phyloP scores from a whole-genome alignment of 2,329 filamentous ascomycete genomes.

The Fusarium anthophilum region DNA sequence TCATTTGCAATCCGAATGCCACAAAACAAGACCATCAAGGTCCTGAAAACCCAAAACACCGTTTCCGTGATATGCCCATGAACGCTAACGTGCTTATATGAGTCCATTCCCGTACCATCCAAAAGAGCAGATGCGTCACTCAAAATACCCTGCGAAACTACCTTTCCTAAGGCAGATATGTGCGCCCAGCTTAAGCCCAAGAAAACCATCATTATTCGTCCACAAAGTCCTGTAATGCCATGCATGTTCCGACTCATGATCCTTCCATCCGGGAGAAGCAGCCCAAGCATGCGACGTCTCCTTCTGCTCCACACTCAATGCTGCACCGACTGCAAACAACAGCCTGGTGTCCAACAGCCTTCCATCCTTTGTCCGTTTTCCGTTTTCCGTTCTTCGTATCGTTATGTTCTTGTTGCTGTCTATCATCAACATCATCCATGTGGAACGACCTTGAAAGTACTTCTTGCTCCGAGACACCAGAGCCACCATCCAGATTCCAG shows the following conservation, averaged over 20 bases:
- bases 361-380: constrained; percentile 48
- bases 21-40: constrained; percentile 4
- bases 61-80: constrained; percentile 23
- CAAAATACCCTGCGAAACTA: not conserved
- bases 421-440: constrained; percentile 60
- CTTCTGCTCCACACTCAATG: constrained; percentile 70
- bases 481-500: constrained; percentile 47
- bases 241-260: constrained; percentile 25
- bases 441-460: constrained; percentile 56
- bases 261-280: constrained; percentile 62
- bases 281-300: constrained; percentile 73
- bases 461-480: constrained; percentile 47
- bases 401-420: constrained; percentile 7
- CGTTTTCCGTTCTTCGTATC: constrained; percentile 15
- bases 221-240: constrained; percentile 6
- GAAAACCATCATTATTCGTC: constrained; percentile 33
- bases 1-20: constrained; percentile 8
- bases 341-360: constrained; percentile 56
- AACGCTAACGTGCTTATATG: constrained; percentile 8
- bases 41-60: constrained; percentile 33
- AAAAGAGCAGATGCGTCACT: constrained; percentile 3
- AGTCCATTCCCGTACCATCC: not conserved
- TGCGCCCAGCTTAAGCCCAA: constrained; percentile 1
- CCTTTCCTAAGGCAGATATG: not conserved
- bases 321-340: constrained; percentile 75